phyloP scores from a whole-genome alignment of 2,329 filamentous ascomycete species.

The Akanthomyces lecanii region DNA sequence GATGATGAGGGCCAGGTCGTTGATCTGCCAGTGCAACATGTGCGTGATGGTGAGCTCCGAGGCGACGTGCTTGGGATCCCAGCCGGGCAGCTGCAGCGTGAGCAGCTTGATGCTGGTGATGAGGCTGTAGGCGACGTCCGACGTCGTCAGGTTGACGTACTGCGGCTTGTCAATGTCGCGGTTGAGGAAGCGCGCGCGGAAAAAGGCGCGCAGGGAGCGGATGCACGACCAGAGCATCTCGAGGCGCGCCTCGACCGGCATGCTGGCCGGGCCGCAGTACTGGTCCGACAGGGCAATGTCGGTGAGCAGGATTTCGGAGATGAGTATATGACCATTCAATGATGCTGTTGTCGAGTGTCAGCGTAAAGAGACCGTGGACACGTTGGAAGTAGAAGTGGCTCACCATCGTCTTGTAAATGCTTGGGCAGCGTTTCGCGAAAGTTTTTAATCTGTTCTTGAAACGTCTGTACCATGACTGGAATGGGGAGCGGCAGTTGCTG shows the following conservation, averaged over 20 bases:
- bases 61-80: slow-evolving; percentile 35
- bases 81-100: slow-evolving; percentile 42
- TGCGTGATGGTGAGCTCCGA: slow-evolving; percentile 19
- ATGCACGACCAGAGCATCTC: slow-evolving; percentile 44
- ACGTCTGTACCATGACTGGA: slow-evolving; percentile 38
- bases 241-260: slow-evolving; percentile 38
- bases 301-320: slow-evolving; percentile 45
- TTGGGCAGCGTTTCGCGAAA: slow-evolving; percentile 35
- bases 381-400: slow-evolving; percentile 9
- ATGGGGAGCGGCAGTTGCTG: slow-evolving; percentile 37
- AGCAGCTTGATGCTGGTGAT: slow-evolving; percentile 45
- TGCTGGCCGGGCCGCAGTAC: slow-evolving; percentile 26
- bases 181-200: slow-evolving; percentile 32
- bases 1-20: slow-evolving; percentile 29
- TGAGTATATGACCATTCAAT: slow-evolving; percentile 38
- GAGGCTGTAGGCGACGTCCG: slow-evolving; percentile 45
- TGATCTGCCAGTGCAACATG: slow-evolving; percentile 27
- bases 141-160: slow-evolving; percentile 41
- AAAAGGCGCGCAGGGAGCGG: slow-evolving; percentile 37
- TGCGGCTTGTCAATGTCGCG: slow-evolving; percentile 34
- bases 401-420: slow-evolving; percentile 33
- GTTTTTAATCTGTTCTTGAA: slow-evolving; percentile 41
- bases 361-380: not conserved
- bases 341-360: slow-evolving; percentile 27
- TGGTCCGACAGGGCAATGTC: slow-evolving; percentile 42